Evolutionary conservation across 225 moss, liverwort and hornwort genomes (phyloP).

Genomic region (Polytrichum formosum): DNA sequence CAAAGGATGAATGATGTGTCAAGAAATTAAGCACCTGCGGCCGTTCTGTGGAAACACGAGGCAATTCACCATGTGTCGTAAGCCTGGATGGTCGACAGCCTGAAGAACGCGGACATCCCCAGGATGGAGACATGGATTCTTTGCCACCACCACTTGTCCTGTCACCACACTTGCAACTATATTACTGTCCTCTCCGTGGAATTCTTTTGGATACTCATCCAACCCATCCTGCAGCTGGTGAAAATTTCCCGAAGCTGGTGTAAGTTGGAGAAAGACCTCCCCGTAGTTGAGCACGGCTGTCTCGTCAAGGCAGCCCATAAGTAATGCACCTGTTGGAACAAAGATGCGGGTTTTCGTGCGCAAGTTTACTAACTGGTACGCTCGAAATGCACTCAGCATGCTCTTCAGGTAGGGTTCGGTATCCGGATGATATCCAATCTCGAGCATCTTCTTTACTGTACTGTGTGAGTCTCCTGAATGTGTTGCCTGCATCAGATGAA

Average conservation of each 20-base stretch:
- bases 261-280: slow-evolving; percentile 74
- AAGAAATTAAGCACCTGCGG: slow-evolving; percentile 39
- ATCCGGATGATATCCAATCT: slow-evolving; percentile 47
- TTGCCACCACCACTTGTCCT: slow-evolving; percentile 66
- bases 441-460: slow-evolving; percentile 52
- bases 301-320: slow-evolving; percentile 93
- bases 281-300: slow-evolving; percentile 66
- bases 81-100: slow-evolving; percentile 66
- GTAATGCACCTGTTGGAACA: slow-evolving; percentile 61
- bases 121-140: slow-evolving; percentile 93
- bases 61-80: slow-evolving; percentile 89
- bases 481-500: slow-evolving; percentile 21
- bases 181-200: slow-evolving; percentile 16
- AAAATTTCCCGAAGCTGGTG: slow-evolving; percentile 36
- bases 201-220: slow-evolving; percentile 20
- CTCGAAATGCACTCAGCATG: slow-evolving; percentile 63
- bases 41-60: slow-evolving; percentile 89
- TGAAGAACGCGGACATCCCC: slow-evolving; percentile 77
- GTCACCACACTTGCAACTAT: slow-evolving; percentile 51
- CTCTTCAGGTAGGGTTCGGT: slow-evolving; percentile 68
- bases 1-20: too few relatives aligned
- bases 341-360: slow-evolving; percentile 66
- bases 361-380: slow-evolving; percentile 60
- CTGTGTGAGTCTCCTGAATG: slow-evolving; percentile 43
- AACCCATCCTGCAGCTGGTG: slow-evolving; percentile 42